A percentile compares a stretch with the other conserved stretches of the same genome.
These are phyloP conservation scores for Diphasiastrum complanatum DNA, from an alignment of 83 land plant genomes.

Conservation along the genomic window DNA sequence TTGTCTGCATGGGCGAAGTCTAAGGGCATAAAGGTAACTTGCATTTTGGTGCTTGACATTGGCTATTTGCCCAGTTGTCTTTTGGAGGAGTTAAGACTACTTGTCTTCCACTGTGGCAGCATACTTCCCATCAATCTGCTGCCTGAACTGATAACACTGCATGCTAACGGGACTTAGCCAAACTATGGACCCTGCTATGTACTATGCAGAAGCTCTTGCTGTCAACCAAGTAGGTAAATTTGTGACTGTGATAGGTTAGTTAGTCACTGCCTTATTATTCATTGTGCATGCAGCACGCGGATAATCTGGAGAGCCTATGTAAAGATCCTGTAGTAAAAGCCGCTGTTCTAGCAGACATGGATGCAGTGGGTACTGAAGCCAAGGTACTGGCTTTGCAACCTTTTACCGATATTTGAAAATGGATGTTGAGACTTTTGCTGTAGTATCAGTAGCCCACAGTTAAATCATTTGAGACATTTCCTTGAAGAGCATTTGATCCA, in stretches of 20 bases:
- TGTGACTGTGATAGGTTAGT: not conserved
- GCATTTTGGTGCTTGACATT: not conserved
- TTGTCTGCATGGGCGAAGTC: slow-evolving; percentile 80
- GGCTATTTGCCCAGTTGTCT: not conserved
- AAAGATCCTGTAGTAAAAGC: slow-evolving; percentile 67
- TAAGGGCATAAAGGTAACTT: slow-evolving; percentile 74
- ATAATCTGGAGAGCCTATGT: slow-evolving; percentile 57
- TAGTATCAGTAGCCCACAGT: not conserved
- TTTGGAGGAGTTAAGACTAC: too few relatives aligned
- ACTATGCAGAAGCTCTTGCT: slow-evolving; percentile 2
- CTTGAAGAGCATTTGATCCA: slow-evolving; percentile 12
- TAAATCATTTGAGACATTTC: not conserved
- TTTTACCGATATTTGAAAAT: not conserved
- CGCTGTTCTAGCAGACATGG: slow-evolving; percentile 94
- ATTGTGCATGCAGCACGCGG: slow-evolving; percentile 42
- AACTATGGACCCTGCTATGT: too few relatives aligned
- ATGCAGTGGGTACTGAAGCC: slow-evolving; percentile 71
- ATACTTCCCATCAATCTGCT: too few relatives aligned
- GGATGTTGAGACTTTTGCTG: not conserved
- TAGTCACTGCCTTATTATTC: not conserved
- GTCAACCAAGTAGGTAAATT: not conserved
- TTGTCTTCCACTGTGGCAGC: too few relatives aligned
- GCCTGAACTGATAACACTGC: too few relatives aligned
- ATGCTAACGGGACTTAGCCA: too few relatives aligned
- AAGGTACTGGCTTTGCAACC: slow-evolving; percentile 37